Percentiles rank a stretch among this genome's conserved stretches.
Evolutionary conservation across 106 monocot genomes (phyloP).

Genomic region (Dendrobium officinale): DNA sequence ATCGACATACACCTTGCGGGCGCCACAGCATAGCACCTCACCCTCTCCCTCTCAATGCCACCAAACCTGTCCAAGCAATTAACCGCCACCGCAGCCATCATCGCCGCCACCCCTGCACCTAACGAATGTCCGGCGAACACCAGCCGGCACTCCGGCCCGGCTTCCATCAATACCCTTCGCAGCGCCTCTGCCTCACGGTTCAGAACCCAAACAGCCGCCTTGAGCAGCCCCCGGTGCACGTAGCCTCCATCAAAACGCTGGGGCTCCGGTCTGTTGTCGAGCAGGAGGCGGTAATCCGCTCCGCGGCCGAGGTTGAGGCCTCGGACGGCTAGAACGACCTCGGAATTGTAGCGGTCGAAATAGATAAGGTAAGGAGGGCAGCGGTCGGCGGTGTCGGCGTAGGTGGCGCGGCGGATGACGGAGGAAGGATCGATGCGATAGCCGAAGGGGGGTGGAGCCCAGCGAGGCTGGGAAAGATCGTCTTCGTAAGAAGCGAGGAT

Average conservation of each 20-base stretch:
- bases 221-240: constrained; percentile 60
- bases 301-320: constrained; percentile 45
- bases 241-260: constrained; percentile 45
- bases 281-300: constrained; percentile 45
- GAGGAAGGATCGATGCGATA: constrained; percentile 24
- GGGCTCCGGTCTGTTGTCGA: constrained; percentile 42
- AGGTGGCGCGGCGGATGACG: constrained; percentile 26
- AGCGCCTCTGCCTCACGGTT: constrained; percentile 20
- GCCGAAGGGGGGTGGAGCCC: constrained; percentile 25
- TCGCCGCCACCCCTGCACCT: constrained; percentile 53
- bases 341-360: constrained; percentile 22
- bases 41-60: constrained; percentile 32
- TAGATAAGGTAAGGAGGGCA: constrained; percentile 48
- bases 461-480: constrained; percentile 33
- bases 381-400: constrained; percentile 26
- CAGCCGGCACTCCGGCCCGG: constrained; percentile 23
- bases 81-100: constrained; percentile 38
- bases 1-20: constrained; percentile 75
- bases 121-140: constrained; percentile 52
- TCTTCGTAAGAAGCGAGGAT: constrained; percentile 50
- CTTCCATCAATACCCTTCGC: constrained; percentile 14
- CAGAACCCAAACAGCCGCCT: constrained; percentile 52
- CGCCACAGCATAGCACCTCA: constrained; percentile 54
- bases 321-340: constrained; percentile 54
- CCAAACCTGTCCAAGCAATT: constrained; percentile 34